Base-by-base conservation (phyloP, 371 early-diverging fungal genomes). In the Nematocida parisii region DNA sequence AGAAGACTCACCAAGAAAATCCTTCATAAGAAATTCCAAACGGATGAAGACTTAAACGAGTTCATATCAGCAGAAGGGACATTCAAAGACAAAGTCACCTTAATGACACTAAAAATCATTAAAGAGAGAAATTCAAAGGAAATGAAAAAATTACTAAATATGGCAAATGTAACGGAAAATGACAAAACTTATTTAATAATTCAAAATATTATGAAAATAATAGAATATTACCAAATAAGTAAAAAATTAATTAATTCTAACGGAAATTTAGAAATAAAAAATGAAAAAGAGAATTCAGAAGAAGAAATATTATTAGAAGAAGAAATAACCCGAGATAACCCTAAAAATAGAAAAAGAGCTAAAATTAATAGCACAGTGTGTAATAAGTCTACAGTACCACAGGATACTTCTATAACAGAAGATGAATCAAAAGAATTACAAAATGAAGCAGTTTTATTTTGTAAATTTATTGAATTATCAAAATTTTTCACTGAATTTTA, bases 101-200 rank as follows among this genome's bases (percentile, higher is more conserved):
- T 71, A 5, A 68, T 77, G 80, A 40, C 80, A 7, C 71, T 77
- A 5, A 20, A 57, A 9, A 67, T 33, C 0, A 77, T 77, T 11
- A 67, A 58, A 70, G 80, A 77, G 20, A 11, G 39, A 20, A 45
- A 61, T 56, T 4, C 0, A 46, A 60, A 57, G 24, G 80, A 55
- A 5, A 11, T 60, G 40, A 70, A 61, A 13, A 13, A 60, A 15
- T 68, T 77, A 27, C 22, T 77, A 6, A 4, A 22, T n/a, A 18
- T 77, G 9, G 22, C 42, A n/a, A n/a, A 40, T 7, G 22, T 9
- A n/a, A 27, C 11, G 9, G 45, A 67, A 27, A 70, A 70, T 13
- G 80, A 77, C 67, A 77, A 77, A 39, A 6, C 71, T 0, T 77
- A 77, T 56, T 68, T 77, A 61, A 70, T 71, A 18, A 67, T 77